These are phyloP conservation scores for Triticum aestivum DNA, from an alignment of 176 grass and related monocot species.

Conservation along the genomic window DNA sequence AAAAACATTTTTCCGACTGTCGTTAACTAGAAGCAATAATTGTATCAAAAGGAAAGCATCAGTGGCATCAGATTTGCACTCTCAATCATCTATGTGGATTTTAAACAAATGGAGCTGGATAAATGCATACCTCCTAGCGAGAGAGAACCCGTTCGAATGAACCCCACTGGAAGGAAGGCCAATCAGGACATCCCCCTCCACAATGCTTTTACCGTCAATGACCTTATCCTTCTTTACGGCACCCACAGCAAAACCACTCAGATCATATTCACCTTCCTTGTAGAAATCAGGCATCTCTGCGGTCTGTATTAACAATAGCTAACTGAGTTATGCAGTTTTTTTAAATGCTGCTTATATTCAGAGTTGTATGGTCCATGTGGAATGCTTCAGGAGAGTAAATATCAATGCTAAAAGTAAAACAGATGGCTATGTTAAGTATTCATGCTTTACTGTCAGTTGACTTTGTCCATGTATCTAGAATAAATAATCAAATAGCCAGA, in stretches of 20 bases:
- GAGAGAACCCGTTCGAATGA: slow-evolving; percentile 97
- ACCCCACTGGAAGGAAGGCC: slow-evolving; percentile 98
- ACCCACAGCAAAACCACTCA: slow-evolving; percentile 95
- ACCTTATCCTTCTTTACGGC: slow-evolving; percentile 77
- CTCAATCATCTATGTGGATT: not conserved
- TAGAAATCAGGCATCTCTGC: slow-evolving; percentile 99
- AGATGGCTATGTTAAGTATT: not conserved
- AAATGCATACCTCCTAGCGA: slow-evolving; percentile 76
- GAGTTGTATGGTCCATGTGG: not conserved
- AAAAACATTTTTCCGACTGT: not conserved
- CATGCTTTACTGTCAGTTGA: not conserved
- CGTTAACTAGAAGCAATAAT: slow-evolving; percentile 3
- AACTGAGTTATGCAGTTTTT: not conserved
- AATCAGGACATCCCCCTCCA: slow-evolving; percentile 83
- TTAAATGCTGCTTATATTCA: not conserved
- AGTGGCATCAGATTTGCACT: not conserved
- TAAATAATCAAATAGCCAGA: not conserved
- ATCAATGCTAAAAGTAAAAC: not conserved
- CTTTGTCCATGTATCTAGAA: not conserved
- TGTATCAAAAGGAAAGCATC: not conserved
- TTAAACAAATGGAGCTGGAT: not conserved
- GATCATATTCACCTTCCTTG: slow-evolving; percentile 81
- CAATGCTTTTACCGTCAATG: slow-evolving; percentile 86
- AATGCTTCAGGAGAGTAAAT: not conserved
- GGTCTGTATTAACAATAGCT: slow-evolving; percentile 44